phyloP scores from a whole-genome alignment of 2,329 filamentous ascomycete species.

The Ascochyta koolunga region DNA sequence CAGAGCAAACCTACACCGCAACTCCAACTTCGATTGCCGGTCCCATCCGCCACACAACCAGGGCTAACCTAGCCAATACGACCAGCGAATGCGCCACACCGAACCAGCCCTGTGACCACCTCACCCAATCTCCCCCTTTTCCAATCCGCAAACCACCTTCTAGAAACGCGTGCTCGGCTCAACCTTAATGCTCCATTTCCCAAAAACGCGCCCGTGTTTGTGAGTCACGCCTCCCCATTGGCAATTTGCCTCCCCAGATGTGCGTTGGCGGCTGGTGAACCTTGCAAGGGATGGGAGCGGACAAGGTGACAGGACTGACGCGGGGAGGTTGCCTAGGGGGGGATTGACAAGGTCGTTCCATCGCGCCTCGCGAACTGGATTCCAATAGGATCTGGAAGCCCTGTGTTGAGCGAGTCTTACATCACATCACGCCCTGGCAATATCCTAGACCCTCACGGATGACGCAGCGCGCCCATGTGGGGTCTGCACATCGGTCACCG shows the following conservation, averaged over 20 bases:
- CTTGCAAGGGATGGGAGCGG: slow-evolving; percentile 19
- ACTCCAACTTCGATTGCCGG: slow-evolving; percentile 12
- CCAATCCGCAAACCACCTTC: slow-evolving; percentile 14
- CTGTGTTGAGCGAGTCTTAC: not conserved
- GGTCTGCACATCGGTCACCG: slow-evolving; percentile 27
- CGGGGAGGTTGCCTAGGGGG: slow-evolving; percentile 1
- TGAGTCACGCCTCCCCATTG: slow-evolving; percentile 2
- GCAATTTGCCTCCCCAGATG: slow-evolving; percentile 20
- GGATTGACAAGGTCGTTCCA: not conserved
- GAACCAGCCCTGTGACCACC: slow-evolving; percentile 13
- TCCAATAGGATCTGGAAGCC: slow-evolving; percentile 8
- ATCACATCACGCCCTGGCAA: slow-evolving; percentile 27
- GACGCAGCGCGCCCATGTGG: slow-evolving; percentile 29
- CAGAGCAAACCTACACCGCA: slow-evolving; percentile 13
- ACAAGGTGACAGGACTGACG: slow-evolving; percentile 3
- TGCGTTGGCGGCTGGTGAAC: slow-evolving; percentile 19
- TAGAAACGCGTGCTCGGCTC: slow-evolving; percentile 13
- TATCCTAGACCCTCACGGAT: slow-evolving; percentile 27
- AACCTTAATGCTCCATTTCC: slow-evolving; percentile 7
- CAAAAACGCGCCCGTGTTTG: slow-evolving; percentile 3
- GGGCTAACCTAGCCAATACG: slow-evolving; percentile 17
- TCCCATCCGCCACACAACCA: slow-evolving; percentile 10
- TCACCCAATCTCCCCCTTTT: slow-evolving; percentile 20
- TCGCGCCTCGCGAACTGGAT: not conserved
- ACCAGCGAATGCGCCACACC: slow-evolving; percentile 24